Evolutionary conservation across 345 rosid genomes (phyloP).

Genomic region (Schrenkiella parvula): DNA sequence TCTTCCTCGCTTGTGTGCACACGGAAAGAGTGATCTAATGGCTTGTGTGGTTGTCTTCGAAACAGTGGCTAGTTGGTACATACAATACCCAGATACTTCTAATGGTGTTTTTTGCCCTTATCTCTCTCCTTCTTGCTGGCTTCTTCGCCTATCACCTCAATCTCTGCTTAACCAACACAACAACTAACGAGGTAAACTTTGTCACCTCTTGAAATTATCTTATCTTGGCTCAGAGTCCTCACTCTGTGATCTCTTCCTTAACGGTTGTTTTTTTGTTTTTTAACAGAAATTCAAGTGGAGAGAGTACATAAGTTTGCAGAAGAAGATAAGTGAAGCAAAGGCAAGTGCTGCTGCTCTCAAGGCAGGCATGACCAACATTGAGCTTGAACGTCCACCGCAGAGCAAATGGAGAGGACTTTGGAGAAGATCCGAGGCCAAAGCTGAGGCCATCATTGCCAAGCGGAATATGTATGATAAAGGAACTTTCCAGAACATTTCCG

Average conservation of each 20-base stretch:
- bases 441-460: constrained; percentile 32
- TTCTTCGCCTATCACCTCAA: constrained; percentile 78
- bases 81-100: constrained; percentile 85
- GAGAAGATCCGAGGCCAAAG: constrained; percentile 49
- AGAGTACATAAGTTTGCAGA: constrained; percentile 74
- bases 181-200: constrained; percentile 74
- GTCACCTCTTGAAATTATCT: neutral
- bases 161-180: constrained; percentile 84
- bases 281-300: constrained; percentile 88
- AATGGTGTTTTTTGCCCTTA: constrained; percentile 71
- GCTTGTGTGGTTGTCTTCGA: constrained; percentile 1
- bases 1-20: neutral
- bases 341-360: constrained; percentile 63
- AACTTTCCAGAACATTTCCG: constrained; percentile 41
- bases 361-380: constrained; percentile 42
- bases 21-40: neutral
- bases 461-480: constrained; percentile 64
- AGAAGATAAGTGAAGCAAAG: constrained; percentile 74
- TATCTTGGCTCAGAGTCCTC: neutral
- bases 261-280: constrained; percentile 25
- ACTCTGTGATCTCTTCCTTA: neutral
- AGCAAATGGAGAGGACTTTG: constrained; percentile 59
- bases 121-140: constrained; percentile 80
- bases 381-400: constrained; percentile 32
- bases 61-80: constrained; percentile 87